Conservation (phyloP, 306 rosid species). For the Mimosa bimucronata region DNA sequence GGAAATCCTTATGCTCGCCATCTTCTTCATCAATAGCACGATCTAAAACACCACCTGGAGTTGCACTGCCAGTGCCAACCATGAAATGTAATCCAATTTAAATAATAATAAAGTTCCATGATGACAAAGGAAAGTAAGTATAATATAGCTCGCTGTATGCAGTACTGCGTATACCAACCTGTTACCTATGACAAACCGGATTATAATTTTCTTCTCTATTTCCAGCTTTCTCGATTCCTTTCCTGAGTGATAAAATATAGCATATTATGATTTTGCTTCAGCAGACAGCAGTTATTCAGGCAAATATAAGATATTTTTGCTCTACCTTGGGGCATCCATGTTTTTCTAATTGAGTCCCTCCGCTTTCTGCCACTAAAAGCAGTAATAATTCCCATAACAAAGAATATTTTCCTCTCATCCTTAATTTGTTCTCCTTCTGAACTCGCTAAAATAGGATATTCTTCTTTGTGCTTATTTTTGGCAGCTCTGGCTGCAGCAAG, state of each 20-base stretch:
- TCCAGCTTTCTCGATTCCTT: constrained; percentile 1
- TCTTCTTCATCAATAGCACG: constrained; percentile 17
- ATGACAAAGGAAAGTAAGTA: not conserved
- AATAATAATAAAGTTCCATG: not conserved
- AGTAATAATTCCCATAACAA: constrained; percentile 19
- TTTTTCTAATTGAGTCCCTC: constrained; percentile 19
- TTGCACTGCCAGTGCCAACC: constrained; percentile 13
- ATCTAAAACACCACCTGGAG: constrained; percentile 17
- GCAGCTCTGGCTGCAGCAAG: constrained; percentile 16
- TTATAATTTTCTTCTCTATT: constrained; percentile 7
- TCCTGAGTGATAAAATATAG: not conserved
- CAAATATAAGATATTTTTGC: not conserved
- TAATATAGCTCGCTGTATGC: not conserved
- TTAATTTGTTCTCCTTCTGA: constrained; percentile 4
- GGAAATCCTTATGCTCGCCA: constrained; percentile 3
- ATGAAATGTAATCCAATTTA: not conserved
- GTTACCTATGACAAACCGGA: constrained; percentile 10
- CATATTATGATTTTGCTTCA: not conserved
- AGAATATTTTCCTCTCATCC: constrained; percentile 3
- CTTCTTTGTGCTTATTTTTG: constrained; percentile 1
- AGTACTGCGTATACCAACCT: not conserved
- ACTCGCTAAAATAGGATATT: not conserved
- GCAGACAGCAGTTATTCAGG: not conserved
- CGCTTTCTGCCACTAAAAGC: constrained; percentile 7
- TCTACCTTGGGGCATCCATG: constrained; percentile 21